Percentiles rank a stretch among this genome's conserved stretches.
Conservation (phyloP, 345 rosid genomes). For the Psidium guajava region DNA sequence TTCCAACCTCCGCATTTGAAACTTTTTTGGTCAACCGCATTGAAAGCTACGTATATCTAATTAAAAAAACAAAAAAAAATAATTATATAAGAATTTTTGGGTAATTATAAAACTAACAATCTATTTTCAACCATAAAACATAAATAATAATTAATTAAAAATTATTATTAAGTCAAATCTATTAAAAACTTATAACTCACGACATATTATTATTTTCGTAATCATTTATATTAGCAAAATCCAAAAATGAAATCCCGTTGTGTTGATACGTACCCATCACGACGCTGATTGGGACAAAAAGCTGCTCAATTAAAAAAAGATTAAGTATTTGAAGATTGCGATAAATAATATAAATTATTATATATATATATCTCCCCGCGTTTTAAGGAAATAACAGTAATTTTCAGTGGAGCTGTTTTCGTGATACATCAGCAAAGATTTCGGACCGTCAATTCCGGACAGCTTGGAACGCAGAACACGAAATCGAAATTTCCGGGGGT, state of each 20-base stretch:
- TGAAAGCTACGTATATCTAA: neutral
- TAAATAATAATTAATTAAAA: no score
- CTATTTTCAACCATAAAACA: no score
- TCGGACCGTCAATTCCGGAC: neutral
- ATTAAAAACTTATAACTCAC: no score
- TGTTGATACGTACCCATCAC: no score
- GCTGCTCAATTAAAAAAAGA: no score
- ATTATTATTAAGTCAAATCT: no score
- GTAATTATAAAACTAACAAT: no score
- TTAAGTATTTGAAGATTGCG: neutral
- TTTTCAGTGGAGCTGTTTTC: neutral
- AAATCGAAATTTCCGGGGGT: neutral
- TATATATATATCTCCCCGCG: neutral
- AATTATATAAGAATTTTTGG: no score
- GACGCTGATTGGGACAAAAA: neutral
- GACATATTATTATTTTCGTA: no score
- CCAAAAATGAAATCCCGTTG: neutral
- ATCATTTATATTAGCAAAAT: no score
- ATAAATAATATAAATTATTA: neutral
- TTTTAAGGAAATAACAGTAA: neutral
- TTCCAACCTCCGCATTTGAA: neutral
- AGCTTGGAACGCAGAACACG: neutral
- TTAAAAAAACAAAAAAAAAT: neutral
- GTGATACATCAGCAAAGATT: neutral
- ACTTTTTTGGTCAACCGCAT: neutral